Conservation (phyloP, 768 basidiomycete species). For the Aureoboletus auriporus region DNA sequence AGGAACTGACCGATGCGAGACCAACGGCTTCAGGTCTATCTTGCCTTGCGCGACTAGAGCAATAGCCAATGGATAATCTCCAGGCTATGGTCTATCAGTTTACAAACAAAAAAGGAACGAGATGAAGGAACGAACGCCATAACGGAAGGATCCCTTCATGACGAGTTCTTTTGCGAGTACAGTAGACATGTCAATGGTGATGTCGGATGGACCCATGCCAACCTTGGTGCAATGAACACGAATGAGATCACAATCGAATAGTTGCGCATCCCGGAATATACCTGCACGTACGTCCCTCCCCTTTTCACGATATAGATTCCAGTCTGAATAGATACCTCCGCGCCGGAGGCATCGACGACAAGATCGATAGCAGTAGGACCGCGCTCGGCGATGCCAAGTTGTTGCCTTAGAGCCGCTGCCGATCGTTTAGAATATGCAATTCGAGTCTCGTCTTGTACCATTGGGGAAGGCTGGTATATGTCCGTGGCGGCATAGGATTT, state of each 20-base stretch:
- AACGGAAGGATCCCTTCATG: constrained; percentile 91
- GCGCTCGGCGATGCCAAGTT: constrained; percentile 65
- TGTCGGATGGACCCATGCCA: constrained; percentile 80
- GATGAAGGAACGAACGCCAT: constrained; percentile 48
- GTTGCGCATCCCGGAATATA: constrained; percentile 17
- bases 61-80: constrained; percentile 83
- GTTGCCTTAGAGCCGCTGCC: constrained; percentile 58
- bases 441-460: constrained; percentile 61
- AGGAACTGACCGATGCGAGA: constrained; percentile 71
- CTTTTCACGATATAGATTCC: constrained; percentile 70
- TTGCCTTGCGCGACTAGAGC: constrained; percentile 77
- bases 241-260: background rate
- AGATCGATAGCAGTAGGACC: constrained; percentile 76
- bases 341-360: constrained; percentile 89
- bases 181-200: constrained; percentile 66
- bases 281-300: constrained; percentile 75
- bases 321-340: constrained; percentile 89
- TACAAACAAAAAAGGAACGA: background rate
- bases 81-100: constrained; percentile 46
- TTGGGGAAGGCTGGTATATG: constrained; percentile 56
- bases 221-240: constrained; percentile 43
- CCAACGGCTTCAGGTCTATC: constrained; percentile 82
- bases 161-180: constrained; percentile 75
- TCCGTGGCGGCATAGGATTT: constrained; percentile 82
- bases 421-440: constrained; percentile 71